Evolutionary conservation across 805 yeast species (phyloP), one percentile per base, ranked within the genome.

Genomic region (Candida schatavii): DNA sequence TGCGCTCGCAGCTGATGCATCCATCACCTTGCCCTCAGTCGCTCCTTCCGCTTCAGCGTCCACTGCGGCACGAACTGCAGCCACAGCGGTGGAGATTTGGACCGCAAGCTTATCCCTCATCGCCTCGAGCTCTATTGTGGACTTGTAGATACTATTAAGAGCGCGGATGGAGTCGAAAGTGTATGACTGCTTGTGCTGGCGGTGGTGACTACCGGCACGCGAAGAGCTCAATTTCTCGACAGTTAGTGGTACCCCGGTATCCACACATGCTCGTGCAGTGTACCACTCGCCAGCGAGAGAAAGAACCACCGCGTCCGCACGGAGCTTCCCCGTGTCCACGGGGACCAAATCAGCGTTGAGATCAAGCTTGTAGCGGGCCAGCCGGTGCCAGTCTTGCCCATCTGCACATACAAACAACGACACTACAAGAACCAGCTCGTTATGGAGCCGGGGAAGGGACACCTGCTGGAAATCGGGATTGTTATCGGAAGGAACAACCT

Each of bases 81-180:
- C 23, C 35, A 33, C 23, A 14, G 20, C 22, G 22, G 29, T 3
- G n/a, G 30, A 34, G 14, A 66, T 59, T 17, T 57, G 61, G 3
- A 25, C 34, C 1, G 56, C 37, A 1, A 62, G 41, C 17, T 41
- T 47, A n/a, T 23, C 28, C 42, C 66, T 68, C 27, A 65, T 45
- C 2, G 29, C 13, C 4, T 40, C 26, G 30, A 69, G 55, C 39
- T 70, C 75, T 21, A 54, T 55, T 2, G 59, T 41, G 1, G 68
- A 56, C 18, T 47, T 46, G 13, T 49, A 40, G n/a, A 64, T 43
- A 32, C 54, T 58, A 35, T 49, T 50, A 7, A 64, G 38, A 1
- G 62, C 48, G 33, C 71, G 40, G n/a, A 64, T 54, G 6, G 53
- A 36, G 40, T 64, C 69, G 42, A 61, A 61, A 3, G 55, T 45